These are phyloP conservation scores for Articulospora tetracladia DNA, from an alignment of 495 filamentous ascomycete genomes.

Conservation along the genomic window DNA sequence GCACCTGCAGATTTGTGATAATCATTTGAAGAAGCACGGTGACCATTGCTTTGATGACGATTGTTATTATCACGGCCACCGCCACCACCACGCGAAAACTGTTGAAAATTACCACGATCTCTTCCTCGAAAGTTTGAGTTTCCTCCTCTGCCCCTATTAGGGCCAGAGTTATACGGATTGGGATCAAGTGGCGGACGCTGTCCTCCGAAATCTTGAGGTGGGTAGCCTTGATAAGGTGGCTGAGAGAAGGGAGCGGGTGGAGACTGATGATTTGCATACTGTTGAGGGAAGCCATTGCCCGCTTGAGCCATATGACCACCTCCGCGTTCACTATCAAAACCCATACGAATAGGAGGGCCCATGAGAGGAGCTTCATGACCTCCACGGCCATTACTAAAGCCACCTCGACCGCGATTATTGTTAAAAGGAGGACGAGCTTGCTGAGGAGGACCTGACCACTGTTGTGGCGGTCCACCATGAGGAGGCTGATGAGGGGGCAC, in stretches of 20 bases:
- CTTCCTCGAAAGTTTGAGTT: constrained; percentile 22
- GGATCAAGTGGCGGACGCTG: constrained; percentile 31
- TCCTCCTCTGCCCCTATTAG: constrained; percentile 29
- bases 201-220: constrained; percentile 27
- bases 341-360: constrained; percentile 55
- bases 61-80: constrained; percentile 32
- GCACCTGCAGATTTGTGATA: constrained; percentile 55
- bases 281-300: constrained; percentile 38
- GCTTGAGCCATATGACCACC: constrained; percentile 42
- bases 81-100: constrained; percentile 26
- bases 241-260: constrained; percentile 32
- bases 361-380: constrained; percentile 47
- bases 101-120: constrained; percentile 33
- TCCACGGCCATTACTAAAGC: constrained; percentile 34
- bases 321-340: constrained; percentile 41
- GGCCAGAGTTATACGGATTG: constrained; percentile 28
- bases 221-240: constrained; percentile 32
- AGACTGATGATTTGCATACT: constrained; percentile 26
- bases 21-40: constrained; percentile 42
- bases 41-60: constrained; percentile 40
- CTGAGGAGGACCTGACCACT: constrained; percentile 28
- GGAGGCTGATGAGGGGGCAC: constrained; percentile 23
- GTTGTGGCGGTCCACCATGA: constrained; percentile 30
- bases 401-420: constrained; percentile 20
- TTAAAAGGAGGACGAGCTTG: constrained; percentile 17